Evolutionary conservation across 352 stramenopile species (phyloP), one percentile per base, ranked within the genome.

Genomic region (Thalassiosira gravida): DNA sequence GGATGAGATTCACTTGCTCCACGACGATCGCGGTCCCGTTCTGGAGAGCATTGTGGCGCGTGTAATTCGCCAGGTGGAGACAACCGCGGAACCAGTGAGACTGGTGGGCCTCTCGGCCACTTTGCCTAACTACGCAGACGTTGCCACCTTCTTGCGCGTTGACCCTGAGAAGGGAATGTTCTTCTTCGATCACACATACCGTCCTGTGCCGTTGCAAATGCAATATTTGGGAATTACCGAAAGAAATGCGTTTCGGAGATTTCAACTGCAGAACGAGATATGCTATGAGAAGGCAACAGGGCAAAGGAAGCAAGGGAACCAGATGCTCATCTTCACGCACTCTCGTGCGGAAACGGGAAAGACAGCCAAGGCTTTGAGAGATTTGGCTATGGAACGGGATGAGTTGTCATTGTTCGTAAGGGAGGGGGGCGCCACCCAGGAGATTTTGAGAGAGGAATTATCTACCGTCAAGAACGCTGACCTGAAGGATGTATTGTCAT

Each of bases 161-260:
- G 95, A 99, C 50, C 96, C 96, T 1, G 94, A 97, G 0, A 97
- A 97, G 71, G 98, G 98, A 14, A 88, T 99, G 39, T 99, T 99
- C 82, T 99, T 98, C 92, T 99, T 99, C 77, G 98, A 99, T 77
- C 97, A 98, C 73, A 98, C 94, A 53, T 99, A 98, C 84, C 95
- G 98, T 1, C 98, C 98, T 2, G 97, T 99, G 66, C 97, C 97
- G 3, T 85, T 99, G 73, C 96, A 99, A 85, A 98, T 99, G 91
- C 97, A 99, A 85, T 99, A 99, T 85, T 98, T 99, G 82, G 97
- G 98, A 11, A 96, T 99, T 46, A 99, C 97, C 53, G 97, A 99
- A 86, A 98, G 98, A 77, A 99, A 99, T 87, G 96, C 98, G 25
- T 97, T 99, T 66, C 98, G 98, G 85, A 92, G 97, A 1, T 98